Percentiles rank a stretch among this genome's conserved stretches.
Evolutionary conservation across 1,284 basidiomycete genomes (phyloP).

Genomic region (Pterula multifida): DNA sequence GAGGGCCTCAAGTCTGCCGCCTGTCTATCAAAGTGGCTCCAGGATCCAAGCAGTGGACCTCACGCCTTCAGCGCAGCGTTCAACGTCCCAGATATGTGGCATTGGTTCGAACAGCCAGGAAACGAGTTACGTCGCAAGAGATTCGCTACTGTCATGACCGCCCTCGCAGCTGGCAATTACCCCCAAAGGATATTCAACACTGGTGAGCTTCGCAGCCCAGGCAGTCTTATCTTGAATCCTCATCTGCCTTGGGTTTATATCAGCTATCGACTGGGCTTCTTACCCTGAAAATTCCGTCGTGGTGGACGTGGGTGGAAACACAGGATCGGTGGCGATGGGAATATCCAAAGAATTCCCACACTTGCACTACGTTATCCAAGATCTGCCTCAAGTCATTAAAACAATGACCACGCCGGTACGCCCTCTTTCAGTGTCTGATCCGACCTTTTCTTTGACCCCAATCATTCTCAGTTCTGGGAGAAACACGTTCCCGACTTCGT

Average conservation of each 20-base stretch:
- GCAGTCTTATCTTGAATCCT: too few species aligned
- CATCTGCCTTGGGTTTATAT: background rate
- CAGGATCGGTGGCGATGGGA: conserved; percentile 13
- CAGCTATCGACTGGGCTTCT: conserved; percentile 10
- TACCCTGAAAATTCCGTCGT: conserved; percentile 8
- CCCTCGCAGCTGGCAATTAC: background rate
- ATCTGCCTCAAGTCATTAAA: conserved; percentile 5
- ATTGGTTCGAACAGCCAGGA: conserved; percentile 2
- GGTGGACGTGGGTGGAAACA: conserved; percentile 15
- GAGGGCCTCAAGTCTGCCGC: background rate
- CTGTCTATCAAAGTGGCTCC: background rate
- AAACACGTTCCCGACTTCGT: conserved; percentile 6
- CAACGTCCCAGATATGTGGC: background rate
- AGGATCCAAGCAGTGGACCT: background rate
- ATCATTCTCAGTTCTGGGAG: conserved; percentile 6
- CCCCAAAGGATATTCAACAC: background rate
- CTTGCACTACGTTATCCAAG: conserved; percentile 13
- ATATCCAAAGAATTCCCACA: conserved; percentile 14
- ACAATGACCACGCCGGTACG: background rate
- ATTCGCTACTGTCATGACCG: background rate
- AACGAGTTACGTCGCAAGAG: background rate
- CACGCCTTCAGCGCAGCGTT: background rate
- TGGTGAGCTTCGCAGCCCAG: background rate
- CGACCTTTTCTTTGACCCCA: background rate
- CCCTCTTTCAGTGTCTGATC: background rate